Evolutionary conservation across 306 rosid genomes (phyloP), one percentile per base, ranked within the genome.

Genomic region (Gynostemma pentaphyllum): DNA sequence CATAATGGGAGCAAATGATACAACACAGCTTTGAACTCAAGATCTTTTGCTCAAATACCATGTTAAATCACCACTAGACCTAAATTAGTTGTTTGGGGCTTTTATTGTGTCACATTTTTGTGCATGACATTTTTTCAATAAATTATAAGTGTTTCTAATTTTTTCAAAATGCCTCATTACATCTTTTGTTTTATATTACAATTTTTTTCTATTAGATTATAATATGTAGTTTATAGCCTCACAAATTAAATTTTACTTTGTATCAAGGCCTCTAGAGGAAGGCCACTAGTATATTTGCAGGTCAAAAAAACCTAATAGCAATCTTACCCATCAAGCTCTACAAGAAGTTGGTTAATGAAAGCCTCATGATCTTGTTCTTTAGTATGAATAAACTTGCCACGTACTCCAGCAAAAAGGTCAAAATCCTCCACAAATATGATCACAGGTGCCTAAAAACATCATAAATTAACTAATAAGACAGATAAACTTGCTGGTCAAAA

Each of bases 401-500:
- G 98, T 23, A 87, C 96, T 59, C 98, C 98, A 81, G 98, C 98
- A 80, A 91, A 91, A 51, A 82, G 86, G 74, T 91, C 98, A 62
- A 91, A 91, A 82, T 91, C 98, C 83, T 91, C 98, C 76, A 91
- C 92, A 78, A 87, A 87, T 82, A 91, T 75, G 80, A 91, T 91
- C 52, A 91, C 98, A 67, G 96, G 98, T 48, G 98, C 92, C 98
- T 91, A 73, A 29, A 77, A 74, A 64, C 28, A 40, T 73, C 68
- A 61, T 46, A 72, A 66, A 73, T 63, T 81, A 57, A 19, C n/a
- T n/a, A 67, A 70, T 68, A 23, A 75, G 64, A 70, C 61, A n/a
- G 48, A 14, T 49, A 40, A n/a, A 2, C 1, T 41, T 27, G 54
- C 13, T 19, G 60, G 46, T 56, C 30, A 9, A 60, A 60, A 39